Conservation (phyloP, 192 early-diverging fungal species). For the Dissophora globulifera region DNA sequence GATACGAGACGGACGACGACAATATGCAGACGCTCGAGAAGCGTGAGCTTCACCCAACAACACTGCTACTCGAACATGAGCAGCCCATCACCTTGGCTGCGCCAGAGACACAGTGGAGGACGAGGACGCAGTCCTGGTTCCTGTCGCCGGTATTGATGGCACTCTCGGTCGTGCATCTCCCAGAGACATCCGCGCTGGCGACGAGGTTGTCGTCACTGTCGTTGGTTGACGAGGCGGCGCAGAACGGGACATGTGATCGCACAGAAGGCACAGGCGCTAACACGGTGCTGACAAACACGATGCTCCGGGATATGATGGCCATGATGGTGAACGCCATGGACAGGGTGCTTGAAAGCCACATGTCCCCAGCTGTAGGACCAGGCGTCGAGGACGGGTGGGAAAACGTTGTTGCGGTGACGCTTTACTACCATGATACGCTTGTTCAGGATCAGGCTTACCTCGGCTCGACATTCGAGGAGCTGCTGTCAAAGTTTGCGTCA, state of each 20-base stretch:
- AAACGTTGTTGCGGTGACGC: conserved; percentile 29
- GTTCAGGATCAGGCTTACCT: neutral
- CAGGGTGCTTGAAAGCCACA: conserved; percentile 14
- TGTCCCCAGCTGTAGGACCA: conserved; percentile 5
- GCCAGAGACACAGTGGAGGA: conserved; percentile 8
- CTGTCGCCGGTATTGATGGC: conserved; percentile 23
- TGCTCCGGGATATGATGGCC: conserved; percentile 23
- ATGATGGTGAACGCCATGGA: conserved; percentile 40
- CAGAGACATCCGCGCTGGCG: conserved; percentile 4
- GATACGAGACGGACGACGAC: conserved; percentile 47
- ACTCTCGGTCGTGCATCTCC: conserved; percentile 11
- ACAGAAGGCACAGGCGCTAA: too few species aligned
- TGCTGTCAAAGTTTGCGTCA: conserved; percentile 3
- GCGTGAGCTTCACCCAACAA: conserved; percentile 18
- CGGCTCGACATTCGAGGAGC: neutral
- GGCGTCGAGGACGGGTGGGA: conserved; percentile 26
- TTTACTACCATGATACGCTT: conserved; percentile 34
- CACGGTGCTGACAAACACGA: neutral
- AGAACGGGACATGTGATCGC: neutral
- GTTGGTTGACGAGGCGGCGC: neutral
- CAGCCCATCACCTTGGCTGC: neutral
- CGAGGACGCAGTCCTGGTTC: conserved; percentile 37
- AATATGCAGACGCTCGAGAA: conserved; percentile 38
- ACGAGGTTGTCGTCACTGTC: conserved; percentile 10
- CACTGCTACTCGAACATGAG: conserved; percentile 6